Evolutionary conservation across 306 rosid genomes (phyloP).

Genomic region (Prunus padus): DNA sequence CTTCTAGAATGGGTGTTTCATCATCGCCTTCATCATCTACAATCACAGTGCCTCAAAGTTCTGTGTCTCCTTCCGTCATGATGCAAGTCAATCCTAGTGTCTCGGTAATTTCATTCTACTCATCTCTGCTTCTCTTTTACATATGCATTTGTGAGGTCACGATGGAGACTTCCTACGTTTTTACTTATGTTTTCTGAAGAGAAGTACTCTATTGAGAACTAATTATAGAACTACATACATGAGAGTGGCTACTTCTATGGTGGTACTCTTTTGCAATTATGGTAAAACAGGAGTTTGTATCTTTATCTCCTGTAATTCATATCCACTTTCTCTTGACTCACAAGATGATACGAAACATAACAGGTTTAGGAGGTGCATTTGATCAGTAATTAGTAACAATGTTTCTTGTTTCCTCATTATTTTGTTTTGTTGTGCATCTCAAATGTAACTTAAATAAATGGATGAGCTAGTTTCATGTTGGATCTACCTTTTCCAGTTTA

Average conservation of each 20-base stretch:
- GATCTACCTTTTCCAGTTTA: not conserved
- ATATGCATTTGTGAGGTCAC: slow-evolving; percentile 8
- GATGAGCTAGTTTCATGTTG: not conserved
- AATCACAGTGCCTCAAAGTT: slow-evolving; percentile 42
- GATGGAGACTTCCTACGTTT: not conserved
- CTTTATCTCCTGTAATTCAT: not conserved
- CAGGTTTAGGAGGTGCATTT: not conserved
- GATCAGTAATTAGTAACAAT: not conserved
- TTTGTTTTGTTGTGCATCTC: slow-evolving; percentile 1
- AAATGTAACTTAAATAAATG: not conserved
- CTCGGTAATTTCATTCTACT: slow-evolving; percentile 29
- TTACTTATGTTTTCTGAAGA: not conserved
- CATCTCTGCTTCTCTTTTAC: not conserved
- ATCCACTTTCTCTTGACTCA: not conserved
- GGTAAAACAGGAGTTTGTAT: not conserved
- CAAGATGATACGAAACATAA: not conserved
- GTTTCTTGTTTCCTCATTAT: not conserved
- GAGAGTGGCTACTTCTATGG: not conserved
- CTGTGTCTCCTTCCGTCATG: slow-evolving; percentile 43
- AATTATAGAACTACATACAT: not conserved
- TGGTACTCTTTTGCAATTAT: not conserved
- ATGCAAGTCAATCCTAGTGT: slow-evolving; percentile 47
- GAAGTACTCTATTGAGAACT: not conserved
- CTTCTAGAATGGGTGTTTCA: slow-evolving; percentile 60
- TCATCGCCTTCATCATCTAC: slow-evolving; percentile 50